Percentiles rank a stretch among this genome's conserved stretches.
phyloP scores from a whole-genome alignment of 495 filamentous ascomycete genomes.

The Penicillium pulvis region DNA sequence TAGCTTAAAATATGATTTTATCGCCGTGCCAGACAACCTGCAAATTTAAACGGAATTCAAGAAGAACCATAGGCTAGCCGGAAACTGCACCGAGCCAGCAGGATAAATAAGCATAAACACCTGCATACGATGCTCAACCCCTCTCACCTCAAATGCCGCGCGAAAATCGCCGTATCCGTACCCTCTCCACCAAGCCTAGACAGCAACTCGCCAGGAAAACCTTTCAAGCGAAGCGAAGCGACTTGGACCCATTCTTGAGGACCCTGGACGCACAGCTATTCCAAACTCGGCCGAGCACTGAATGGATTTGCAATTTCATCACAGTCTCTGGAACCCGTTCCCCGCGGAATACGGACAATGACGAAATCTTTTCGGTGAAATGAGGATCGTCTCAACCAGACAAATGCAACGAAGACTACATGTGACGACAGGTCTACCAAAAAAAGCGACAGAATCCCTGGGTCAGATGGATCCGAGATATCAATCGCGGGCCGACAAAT shows the following conservation, averaged over 20 bases:
- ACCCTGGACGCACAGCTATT: conserved; percentile 1
- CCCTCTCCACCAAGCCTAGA: background rate
- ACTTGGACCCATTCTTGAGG: background rate
- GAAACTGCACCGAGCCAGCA: background rate
- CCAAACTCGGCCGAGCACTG: background rate
- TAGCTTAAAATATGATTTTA: background rate
- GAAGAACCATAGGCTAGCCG: background rate
- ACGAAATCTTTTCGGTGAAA: background rate
- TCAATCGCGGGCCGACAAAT: conserved; percentile 14
- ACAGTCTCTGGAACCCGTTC: background rate
- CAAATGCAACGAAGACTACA: background rate
- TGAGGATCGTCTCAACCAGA: background rate
- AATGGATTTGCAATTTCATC: background rate
- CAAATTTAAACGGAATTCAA: background rate
- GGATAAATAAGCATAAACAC: background rate
- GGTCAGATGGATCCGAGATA: conserved; percentile 8
- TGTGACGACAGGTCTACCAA: background rate
- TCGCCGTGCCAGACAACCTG: background rate
- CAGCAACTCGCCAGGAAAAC: background rate
- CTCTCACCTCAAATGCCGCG: background rate
- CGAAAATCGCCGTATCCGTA: background rate
- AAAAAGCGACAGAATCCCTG: background rate
- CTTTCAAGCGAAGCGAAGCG: conserved; percentile 6
- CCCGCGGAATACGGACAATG: background rate
- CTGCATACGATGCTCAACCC: background rate